These are phyloP conservation scores for Solanum boliviense DNA, from an alignment of 257 asterid genomes.

Conservation along the genomic window DNA sequence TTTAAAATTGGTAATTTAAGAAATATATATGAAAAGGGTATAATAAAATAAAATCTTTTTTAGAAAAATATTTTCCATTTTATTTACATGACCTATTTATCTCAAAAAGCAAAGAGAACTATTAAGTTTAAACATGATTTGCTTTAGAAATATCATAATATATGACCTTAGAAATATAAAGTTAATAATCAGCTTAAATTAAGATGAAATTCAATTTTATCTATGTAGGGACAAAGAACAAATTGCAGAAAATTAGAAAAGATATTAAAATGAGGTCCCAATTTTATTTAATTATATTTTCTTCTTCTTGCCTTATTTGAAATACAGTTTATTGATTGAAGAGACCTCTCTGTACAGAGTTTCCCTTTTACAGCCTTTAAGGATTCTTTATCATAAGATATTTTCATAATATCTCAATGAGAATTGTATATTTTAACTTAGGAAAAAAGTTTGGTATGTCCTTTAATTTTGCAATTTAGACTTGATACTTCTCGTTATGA, in stretches of 20 bases:
- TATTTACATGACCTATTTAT: neutral
- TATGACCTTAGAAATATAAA: neutral
- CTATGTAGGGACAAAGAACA: neutral
- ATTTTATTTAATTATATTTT: neutral
- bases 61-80: neutral
- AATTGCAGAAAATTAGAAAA: neutral
- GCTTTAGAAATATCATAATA: neutral
- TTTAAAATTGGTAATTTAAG: neutral
- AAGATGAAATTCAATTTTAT: neutral
- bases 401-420: neutral
- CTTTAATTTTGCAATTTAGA: no score
- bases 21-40: neutral
- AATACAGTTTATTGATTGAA: neutral
- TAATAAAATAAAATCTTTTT: neutral
- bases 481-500: accelerated
- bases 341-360: neutral
- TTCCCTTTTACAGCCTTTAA: neutral
- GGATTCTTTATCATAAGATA: neutral
- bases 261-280: neutral
- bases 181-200: neutral
- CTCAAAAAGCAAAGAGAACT: neutral
- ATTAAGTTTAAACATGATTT: neutral
- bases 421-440: neutral
- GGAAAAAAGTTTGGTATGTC: no score
- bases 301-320: neutral